Conservation (phyloP, 768 basidiomycete genomes). For the Lactarius quietus region DNA sequence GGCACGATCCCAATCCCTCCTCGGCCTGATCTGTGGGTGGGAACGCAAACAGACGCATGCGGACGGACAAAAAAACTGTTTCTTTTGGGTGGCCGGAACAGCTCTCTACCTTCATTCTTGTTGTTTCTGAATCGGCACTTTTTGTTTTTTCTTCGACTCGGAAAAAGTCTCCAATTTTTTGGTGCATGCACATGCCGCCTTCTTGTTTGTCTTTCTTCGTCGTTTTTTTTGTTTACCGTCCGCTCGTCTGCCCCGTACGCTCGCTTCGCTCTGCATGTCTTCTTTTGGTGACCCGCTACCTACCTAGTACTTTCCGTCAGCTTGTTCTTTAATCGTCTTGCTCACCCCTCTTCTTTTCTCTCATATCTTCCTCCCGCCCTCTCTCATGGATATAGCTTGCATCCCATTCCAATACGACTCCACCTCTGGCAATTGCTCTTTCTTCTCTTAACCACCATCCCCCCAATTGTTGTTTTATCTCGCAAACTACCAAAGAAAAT, state of each 20-base stretch:
- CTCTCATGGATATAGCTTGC: background rate
- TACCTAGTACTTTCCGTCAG: too few relatives aligned
- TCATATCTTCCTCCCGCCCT: background rate
- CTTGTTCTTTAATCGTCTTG: background rate
- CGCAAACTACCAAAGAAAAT: background rate
- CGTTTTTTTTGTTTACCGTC: too few relatives aligned
- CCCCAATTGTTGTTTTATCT: background rate
- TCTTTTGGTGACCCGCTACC: too few relatives aligned
- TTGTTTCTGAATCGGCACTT: too few relatives aligned
- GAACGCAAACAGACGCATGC: background rate
- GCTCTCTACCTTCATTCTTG: background rate
- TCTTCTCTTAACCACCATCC: background rate
- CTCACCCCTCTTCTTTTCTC: background rate
- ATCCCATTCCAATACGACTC: background rate
- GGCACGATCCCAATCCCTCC: conserved; percentile 3
- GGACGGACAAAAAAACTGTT: background rate
- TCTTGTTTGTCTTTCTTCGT: too few relatives aligned
- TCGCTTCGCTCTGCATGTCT: too few relatives aligned
- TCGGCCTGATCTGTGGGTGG: background rate
- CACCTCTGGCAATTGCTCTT: background rate
- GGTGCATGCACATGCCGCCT: too few relatives aligned
- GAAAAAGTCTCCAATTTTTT: too few relatives aligned
- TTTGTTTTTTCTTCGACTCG: too few relatives aligned
- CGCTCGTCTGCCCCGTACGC: too few relatives aligned
- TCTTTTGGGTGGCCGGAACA: background rate